Conservation (phyloP, 1,284 basidiomycete species). For the Tremellales sp. region DNA sequence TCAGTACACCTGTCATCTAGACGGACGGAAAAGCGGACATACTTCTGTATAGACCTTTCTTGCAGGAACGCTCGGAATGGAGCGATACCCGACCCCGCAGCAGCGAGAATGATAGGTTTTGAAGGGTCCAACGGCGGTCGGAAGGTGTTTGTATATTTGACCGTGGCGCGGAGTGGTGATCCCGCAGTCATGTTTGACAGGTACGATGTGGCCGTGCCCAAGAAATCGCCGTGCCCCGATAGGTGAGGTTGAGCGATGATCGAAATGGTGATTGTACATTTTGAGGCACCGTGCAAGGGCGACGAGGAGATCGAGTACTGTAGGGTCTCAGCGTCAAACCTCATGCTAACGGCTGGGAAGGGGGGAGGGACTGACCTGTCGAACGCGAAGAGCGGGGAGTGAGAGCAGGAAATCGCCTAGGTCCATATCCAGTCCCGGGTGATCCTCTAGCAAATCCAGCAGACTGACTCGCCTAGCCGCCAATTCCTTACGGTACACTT, state of each 20-base stretch:
- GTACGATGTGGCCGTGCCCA: background rate
- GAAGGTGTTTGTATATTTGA: background rate
- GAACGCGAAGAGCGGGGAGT: background rate
- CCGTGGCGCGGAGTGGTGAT: background rate
- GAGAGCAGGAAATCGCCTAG: background rate
- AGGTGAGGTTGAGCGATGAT: background rate
- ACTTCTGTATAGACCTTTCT: slow-evolving; percentile 1
- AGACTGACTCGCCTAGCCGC: background rate
- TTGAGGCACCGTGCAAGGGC: background rate
- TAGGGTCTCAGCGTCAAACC: background rate
- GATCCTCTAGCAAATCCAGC: background rate
- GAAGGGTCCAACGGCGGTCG: background rate
- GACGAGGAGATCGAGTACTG: background rate
- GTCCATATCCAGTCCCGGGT: background rate
- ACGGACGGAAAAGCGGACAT: background rate
- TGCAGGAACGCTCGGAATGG: background rate
- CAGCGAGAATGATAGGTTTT: background rate
- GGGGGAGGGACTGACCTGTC: background rate
- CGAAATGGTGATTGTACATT: background rate
- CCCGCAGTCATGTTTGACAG: background rate
- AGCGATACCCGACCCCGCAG: background rate
- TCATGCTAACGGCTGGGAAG: background rate
- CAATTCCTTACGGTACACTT: background rate
- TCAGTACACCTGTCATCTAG: background rate
- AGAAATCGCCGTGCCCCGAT: background rate